Percentiles rank a stretch among this genome's conserved stretches.
phyloP scores from a whole-genome alignment of 2,329 filamentous ascomycete species.

The Fusarium sp. region DNA sequence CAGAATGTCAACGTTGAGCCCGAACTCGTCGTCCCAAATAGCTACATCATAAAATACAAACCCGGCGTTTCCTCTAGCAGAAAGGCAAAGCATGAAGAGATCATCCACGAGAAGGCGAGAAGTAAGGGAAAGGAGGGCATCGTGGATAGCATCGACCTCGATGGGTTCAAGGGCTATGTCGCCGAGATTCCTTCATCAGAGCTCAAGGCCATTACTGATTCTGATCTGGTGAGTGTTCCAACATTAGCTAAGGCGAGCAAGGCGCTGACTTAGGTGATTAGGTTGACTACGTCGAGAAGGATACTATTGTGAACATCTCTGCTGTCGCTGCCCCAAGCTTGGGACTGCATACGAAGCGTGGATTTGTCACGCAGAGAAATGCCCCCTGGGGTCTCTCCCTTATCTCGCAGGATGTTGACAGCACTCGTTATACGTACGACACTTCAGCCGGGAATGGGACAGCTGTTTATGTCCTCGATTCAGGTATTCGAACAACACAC shows the following conservation, averaged over 20 bases:
- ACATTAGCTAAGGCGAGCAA: fast-evolving
- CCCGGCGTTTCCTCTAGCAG: background rate
- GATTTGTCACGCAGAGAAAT: background rate
- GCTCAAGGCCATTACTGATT: constrained; percentile 16
- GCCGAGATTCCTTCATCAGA: constrained; percentile 12
- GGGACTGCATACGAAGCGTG: background rate
- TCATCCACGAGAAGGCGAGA: constrained; percentile 12
- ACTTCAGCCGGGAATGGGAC: constrained; percentile 35
- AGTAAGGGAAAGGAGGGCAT: constrained; percentile 25
- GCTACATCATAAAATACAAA: constrained; percentile 35
- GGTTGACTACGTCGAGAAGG: constrained; percentile 24
- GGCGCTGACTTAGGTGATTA: background rate
- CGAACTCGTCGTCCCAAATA: constrained; percentile 18
- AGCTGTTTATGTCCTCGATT: constrained; percentile 60
- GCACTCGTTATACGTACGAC: constrained; percentile 46
- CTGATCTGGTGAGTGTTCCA: constrained; percentile 7
- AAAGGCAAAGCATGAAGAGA: constrained; percentile 15
- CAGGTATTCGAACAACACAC: constrained; percentile 58
- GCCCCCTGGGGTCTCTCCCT: constrained; percentile 28
- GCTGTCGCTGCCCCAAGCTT: background rate
- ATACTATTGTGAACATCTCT: constrained; percentile 12
- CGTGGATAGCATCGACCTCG: constrained; percentile 2
- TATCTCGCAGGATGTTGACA: constrained; percentile 3
- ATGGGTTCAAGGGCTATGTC: constrained; percentile 22
- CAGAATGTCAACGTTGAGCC: too few species aligned